Evolutionary conservation across 352 stramenopile genomes (phyloP), one percentile per base, ranked within the genome.

Genomic region (Phytopythium cucurbitacearum): DNA sequence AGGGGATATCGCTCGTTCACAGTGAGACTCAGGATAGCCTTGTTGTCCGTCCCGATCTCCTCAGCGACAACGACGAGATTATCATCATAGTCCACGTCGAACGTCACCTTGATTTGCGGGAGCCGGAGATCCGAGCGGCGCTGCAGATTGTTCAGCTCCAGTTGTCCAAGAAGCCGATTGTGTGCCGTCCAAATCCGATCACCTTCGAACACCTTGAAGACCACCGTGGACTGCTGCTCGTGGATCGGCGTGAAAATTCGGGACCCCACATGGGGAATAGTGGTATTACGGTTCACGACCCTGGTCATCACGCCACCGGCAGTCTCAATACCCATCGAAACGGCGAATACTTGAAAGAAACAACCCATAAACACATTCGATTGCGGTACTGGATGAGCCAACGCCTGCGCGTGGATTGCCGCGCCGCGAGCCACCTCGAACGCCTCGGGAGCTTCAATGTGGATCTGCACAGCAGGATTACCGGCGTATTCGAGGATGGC

Each of bases 71-170:
- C 40, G 11, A 48, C 40, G 21, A 56, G 15, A n/a, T 40, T 46
- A 0, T 56, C 38, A 5, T 28, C 9, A 5, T 33, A n/a, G 33
- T 56, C 50, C 50, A 56, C 48, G n/a, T 56, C 50, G 7, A 56
- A 48, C 33, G 50, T 56, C 50, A 56, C 50, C 40, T 56, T 46
- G 50, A 56, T 37, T 21, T 56, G 50, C 35, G 50, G 50, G 4
- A 56, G 39, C 3, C 50, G 39, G 33, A 40, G 39, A 35, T 56
- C 39, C 3, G 38, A 4, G 8, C 39, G 38, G 8, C 50, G 50
- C 4, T 11, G 35, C 6, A 56, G 39, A 10, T 48, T 40, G 28
- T 46, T 32, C 3, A 56, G 38, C n/a, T 56, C 50, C 50, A 56
- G 12, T 38, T 46, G 39, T 7, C 39, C 50, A 32, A 56, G 50